phyloP scores from a whole-genome alignment of 1,284 basidiomycete species.

The Ceratobasidium sp. region DNA sequence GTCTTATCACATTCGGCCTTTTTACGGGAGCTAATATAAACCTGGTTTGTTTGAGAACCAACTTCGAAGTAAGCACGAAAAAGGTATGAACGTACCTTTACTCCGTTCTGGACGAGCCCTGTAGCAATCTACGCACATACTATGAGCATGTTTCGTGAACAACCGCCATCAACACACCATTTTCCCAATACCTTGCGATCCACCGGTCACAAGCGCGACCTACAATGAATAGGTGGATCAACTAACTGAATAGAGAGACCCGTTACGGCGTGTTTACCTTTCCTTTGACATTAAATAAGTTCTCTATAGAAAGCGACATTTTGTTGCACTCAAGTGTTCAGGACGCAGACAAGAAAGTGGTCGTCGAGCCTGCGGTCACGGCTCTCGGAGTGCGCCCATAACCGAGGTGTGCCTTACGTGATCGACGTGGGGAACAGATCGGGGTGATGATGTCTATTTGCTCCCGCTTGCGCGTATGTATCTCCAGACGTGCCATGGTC shows the following conservation, averaged over 20 bases:
- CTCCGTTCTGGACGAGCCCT: slow-evolving; percentile 69
- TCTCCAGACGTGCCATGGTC: neutral
- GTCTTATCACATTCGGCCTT: slow-evolving; percentile 63
- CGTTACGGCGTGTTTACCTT: slow-evolving; percentile 51
- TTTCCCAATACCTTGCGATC: slow-evolving; percentile 71
- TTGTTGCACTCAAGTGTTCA: slow-evolving; percentile 47
- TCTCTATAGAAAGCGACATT: slow-evolving; percentile 54
- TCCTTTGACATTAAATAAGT: slow-evolving; percentile 62
- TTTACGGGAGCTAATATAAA: slow-evolving; percentile 72
- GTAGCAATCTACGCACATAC: slow-evolving; percentile 61
- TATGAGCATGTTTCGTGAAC: too few relatives aligned
- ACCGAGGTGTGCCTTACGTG: too few relatives aligned
- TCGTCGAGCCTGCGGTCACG: too few relatives aligned
- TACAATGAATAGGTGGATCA: slow-evolving; percentile 36
- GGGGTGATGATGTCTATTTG: neutral
- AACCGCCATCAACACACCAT: slow-evolving; percentile 58
- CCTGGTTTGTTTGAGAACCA: slow-evolving; percentile 51
- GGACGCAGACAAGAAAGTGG: slow-evolving; percentile 45
- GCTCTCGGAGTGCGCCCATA: too few relatives aligned
- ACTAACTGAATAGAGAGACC: neutral
- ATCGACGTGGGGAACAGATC: too few relatives aligned
- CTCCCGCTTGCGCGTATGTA: neutral
- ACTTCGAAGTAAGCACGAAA: neutral
- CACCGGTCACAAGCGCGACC: slow-evolving; percentile 71
- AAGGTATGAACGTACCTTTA: slow-evolving; percentile 54